Evolutionary conservation across 768 basidiomycete species (phyloP).

Genomic region (Mycena albidolilacea): DNA sequence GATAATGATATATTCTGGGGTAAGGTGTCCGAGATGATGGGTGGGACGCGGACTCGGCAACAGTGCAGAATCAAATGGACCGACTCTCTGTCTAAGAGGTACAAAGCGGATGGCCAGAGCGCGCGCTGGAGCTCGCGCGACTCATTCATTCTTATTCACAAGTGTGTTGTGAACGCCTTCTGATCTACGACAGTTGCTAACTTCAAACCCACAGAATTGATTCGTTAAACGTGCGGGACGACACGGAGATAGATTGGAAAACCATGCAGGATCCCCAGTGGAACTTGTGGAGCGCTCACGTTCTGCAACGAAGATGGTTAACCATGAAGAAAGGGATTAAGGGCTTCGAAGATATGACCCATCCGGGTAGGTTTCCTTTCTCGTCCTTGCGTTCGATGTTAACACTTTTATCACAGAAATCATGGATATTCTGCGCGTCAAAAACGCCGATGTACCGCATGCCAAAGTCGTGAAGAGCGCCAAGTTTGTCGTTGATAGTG

Average conservation of each 20-base stretch:
- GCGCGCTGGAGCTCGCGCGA: slow-evolving; percentile 84
- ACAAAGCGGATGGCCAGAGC: slow-evolving; percentile 80
- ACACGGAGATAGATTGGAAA: slow-evolving; percentile 91
- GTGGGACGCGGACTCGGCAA: slow-evolving; percentile 79
- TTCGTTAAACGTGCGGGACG: slow-evolving; percentile 80
- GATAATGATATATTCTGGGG: slow-evolving; percentile 91
- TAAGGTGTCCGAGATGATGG: slow-evolving; percentile 83
- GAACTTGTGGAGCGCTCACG: slow-evolving; percentile 90
- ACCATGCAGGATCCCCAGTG: slow-evolving; percentile 79
- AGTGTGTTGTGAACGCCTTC: slow-evolving; percentile 1
- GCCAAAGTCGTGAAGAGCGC: slow-evolving; percentile 46
- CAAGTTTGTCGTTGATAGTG: slow-evolving; percentile 22
- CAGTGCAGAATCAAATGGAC: slow-evolving; percentile 95
- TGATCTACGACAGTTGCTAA: slow-evolving; percentile 17
- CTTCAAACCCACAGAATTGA: slow-evolving; percentile 67
- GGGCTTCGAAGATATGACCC: slow-evolving; percentile 85
- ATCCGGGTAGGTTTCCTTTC: slow-evolving; percentile 66
- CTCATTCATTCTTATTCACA: slow-evolving; percentile 71
- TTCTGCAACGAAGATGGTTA: slow-evolving; percentile 84
- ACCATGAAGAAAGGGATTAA: slow-evolving; percentile 85
- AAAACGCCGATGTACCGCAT: slow-evolving; percentile 77
- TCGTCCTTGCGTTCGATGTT: slow-evolving; percentile 14
- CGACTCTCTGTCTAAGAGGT: slow-evolving; percentile 78
- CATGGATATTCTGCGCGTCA: slow-evolving; percentile 83
- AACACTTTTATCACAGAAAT: slow-evolving; percentile 66